Evolutionary conservation across 306 rosid genomes (phyloP).

Genomic region (Dalbergia oliveri): DNA sequence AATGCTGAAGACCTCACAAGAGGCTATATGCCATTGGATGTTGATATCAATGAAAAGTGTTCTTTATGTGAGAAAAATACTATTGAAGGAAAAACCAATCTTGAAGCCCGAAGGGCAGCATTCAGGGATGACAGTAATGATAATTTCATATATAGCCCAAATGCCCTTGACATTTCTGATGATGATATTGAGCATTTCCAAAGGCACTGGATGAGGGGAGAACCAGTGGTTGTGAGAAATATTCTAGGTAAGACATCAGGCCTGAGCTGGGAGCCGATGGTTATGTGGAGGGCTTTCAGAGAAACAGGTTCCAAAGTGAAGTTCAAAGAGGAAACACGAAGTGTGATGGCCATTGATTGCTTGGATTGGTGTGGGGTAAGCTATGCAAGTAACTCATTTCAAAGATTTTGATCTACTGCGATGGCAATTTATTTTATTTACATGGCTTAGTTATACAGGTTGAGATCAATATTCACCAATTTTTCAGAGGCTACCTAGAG

Average conservation of each 20-base stretch:
- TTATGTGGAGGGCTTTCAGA: constrained; percentile 59
- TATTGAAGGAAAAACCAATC: constrained; percentile 44
- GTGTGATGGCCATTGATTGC: constrained; percentile 61
- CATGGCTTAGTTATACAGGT: constrained; percentile 46
- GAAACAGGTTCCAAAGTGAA: constrained; percentile 55
- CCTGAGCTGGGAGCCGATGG: constrained; percentile 63
- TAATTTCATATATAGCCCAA: constrained; percentile 51
- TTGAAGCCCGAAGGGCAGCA: constrained; percentile 49
- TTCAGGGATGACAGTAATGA: constrained; percentile 45
- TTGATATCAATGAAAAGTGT: constrained; percentile 38
- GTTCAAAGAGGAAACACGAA: constrained; percentile 51
- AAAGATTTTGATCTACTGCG: constrained; percentile 19
- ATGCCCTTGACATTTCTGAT: constrained; percentile 48
- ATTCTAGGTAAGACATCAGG: constrained; percentile 55
- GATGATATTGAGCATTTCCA: constrained; percentile 57
- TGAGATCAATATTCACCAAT: constrained; percentile 65
- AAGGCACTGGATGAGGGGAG: constrained; percentile 58
- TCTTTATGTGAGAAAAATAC: constrained; percentile 45
- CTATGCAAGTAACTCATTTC: constrained; percentile 21
- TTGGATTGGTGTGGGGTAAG: constrained; percentile 66
- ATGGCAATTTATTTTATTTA: constrained; percentile 31
- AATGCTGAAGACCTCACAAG: constrained; percentile 55
- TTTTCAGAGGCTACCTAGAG: constrained; percentile 61
- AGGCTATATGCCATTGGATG: constrained; percentile 36
- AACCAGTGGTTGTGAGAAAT: constrained; percentile 57